Evolutionary conservation across 805 yeast genomes (phyloP).

Genomic region (Alloascoidea hylecoeti): DNA sequence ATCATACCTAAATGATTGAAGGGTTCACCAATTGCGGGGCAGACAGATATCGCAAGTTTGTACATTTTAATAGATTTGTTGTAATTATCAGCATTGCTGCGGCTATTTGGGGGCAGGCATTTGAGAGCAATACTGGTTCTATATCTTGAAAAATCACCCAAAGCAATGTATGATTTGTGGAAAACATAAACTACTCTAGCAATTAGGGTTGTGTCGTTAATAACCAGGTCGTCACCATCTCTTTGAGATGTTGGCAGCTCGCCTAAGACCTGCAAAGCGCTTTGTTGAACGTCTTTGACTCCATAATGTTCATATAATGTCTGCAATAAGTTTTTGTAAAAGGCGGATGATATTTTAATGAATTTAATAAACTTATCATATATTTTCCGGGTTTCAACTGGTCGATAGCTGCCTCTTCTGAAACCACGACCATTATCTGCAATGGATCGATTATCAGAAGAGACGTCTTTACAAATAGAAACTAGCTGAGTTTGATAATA

Average conservation of each 20-base stretch:
- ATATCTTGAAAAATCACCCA: slow-evolving; percentile 2
- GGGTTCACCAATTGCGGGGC: slow-evolving; percentile 2
- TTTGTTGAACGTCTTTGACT: slow-evolving; percentile 15
- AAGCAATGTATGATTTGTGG: not conserved
- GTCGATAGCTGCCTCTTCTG: slow-evolving; percentile 12
- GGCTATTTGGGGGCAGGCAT: not conserved
- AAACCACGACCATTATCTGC: too few species aligned
- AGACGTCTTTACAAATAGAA: slow-evolving; percentile 13
- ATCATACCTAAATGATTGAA: slow-evolving; percentile 3
- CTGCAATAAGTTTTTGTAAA: slow-evolving; percentile 29
- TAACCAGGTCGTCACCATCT: too few species aligned
- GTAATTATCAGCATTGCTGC: not conserved
- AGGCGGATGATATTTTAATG: slow-evolving; percentile 28
- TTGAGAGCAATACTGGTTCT: not conserved
- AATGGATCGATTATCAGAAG: slow-evolving; percentile 8
- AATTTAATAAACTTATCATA: slow-evolving; percentile 37
- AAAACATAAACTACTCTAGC: slow-evolving; percentile 3
- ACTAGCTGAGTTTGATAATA: slow-evolving; percentile 29
- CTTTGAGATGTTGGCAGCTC: too few species aligned
- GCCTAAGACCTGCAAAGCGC: too few species aligned
- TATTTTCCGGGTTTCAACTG: slow-evolving; percentile 43
- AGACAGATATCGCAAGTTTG: not conserved
- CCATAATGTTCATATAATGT: slow-evolving; percentile 24
- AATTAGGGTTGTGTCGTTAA: slow-evolving; percentile 6
- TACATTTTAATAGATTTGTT: not conserved